Conservation (phyloP, 805 yeast genomes). For the Saturnispora quitensis region DNA sequence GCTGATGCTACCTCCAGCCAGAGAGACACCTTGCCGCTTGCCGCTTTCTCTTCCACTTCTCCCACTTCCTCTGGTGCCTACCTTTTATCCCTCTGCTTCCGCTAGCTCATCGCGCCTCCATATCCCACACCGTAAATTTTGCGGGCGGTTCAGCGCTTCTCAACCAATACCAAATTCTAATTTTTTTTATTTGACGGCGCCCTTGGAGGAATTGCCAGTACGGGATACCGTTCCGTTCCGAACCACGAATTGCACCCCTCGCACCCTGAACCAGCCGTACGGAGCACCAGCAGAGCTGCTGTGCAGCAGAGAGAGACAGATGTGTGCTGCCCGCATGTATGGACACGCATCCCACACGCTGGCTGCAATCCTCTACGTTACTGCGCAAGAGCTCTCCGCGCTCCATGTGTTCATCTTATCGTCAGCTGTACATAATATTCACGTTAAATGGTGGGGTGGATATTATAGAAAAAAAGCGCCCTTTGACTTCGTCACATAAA, state of each 20-base stretch:
- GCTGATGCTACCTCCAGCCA: too few relatives aligned
- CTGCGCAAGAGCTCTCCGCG: too few relatives aligned
- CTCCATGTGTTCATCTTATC: not conserved
- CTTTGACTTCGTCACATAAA: not conserved
- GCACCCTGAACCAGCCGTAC: conserved; percentile 21
- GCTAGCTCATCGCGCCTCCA: not conserved
- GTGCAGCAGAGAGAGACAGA: too few relatives aligned
- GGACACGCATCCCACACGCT: too few relatives aligned
- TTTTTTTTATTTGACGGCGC: not conserved
- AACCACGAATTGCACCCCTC: conserved; percentile 12
- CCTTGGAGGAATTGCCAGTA: not conserved
- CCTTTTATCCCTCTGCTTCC: not conserved
- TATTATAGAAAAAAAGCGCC: not conserved
- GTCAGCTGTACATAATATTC: not conserved
- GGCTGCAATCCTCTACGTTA: too few relatives aligned
- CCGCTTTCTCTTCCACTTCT: too few relatives aligned
- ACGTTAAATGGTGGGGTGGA: not conserved
- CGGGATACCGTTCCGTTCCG: not conserved
- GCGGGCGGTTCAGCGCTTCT: not conserved
- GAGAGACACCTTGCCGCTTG: too few relatives aligned
- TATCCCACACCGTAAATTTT: not conserved
- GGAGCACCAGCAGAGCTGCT: too few relatives aligned
- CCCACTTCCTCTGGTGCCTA: too few relatives aligned
- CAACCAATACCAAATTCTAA: not conserved
- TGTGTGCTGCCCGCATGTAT: too few relatives aligned